A percentile compares a stretch with the other conserved stretches of the same genome.
Evolutionary conservation across 1,284 basidiomycete species (phyloP).

Genomic region (Pisolithus thermaeus): DNA sequence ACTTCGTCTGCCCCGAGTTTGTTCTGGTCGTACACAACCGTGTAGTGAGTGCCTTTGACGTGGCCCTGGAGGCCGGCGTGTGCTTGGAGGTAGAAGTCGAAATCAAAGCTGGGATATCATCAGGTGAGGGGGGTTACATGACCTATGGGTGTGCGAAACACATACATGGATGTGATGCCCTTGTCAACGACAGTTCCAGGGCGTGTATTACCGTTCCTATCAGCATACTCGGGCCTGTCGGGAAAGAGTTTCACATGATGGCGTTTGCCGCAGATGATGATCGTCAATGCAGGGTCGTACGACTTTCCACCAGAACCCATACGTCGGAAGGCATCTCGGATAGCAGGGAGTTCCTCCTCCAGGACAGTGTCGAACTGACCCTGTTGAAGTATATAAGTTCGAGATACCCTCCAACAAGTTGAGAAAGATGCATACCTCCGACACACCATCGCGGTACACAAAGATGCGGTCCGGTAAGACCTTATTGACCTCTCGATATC

Average conservation of each 20-base stretch:
- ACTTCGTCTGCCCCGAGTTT: conserved; percentile 57
- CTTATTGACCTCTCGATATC: conserved; percentile 50
- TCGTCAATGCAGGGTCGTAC: conserved; percentile 61
- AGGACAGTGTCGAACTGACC: conserved; percentile 66
- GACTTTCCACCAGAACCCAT: conserved; percentile 35
- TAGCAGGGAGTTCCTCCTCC: conserved; percentile 51
- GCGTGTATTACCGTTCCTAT: conserved; percentile 63
- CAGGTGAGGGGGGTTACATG: background rate
- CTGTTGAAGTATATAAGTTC: conserved; percentile 29
- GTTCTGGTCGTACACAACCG: conserved; percentile 69
- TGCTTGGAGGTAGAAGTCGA: conserved; percentile 76
- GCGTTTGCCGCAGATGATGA: conserved; percentile 75
- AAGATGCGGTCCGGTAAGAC: conserved; percentile 57
- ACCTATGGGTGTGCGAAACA: background rate
- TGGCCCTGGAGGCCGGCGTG: conserved; percentile 40
- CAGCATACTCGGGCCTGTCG: conserved; percentile 39
- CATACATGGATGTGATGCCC: conserved; percentile 63
- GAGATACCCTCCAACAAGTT: background rate
- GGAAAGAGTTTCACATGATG: conserved; percentile 69
- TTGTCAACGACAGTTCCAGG: conserved; percentile 73
- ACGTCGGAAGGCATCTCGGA: conserved; percentile 54
- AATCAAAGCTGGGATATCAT: conserved; percentile 46
- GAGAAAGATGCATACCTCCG: conserved; percentile 44
- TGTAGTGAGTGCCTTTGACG: conserved; percentile 66
- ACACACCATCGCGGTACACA: conserved; percentile 72